These are phyloP conservation scores for Panaeolus papilionaceus DNA, from an alignment of 768 basidiomycete genomes.

Conservation along the genomic window DNA sequence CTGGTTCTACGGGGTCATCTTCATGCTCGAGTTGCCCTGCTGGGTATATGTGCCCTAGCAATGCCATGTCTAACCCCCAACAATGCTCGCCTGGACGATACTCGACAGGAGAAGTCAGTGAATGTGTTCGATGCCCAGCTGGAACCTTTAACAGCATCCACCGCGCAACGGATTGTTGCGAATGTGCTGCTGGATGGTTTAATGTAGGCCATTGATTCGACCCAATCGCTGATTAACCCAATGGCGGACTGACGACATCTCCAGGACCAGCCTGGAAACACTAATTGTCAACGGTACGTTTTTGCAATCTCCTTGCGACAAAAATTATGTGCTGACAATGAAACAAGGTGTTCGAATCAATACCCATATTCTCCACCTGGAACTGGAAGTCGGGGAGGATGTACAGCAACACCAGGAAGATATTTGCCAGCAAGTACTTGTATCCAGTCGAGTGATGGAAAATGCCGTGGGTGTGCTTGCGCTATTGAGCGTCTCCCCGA, in stretches of 20 bases:
- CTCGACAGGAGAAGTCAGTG: slow-evolving; percentile 27
- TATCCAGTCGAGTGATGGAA: slow-evolving; percentile 21
- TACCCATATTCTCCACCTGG: slow-evolving; percentile 34
- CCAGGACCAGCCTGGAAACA: slow-evolving; percentile 29
- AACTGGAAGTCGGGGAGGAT: slow-evolving; percentile 23
- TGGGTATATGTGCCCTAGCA: slow-evolving; percentile 31
- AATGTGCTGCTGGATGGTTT: slow-evolving; percentile 35
- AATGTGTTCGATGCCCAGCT: slow-evolving; percentile 30
- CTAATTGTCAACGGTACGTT: slow-evolving; percentile 31
- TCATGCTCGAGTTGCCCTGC: slow-evolving; percentile 25
- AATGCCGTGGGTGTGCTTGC: slow-evolving; percentile 28
- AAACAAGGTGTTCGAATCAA: slow-evolving; percentile 30
- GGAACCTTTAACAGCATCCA: slow-evolving; percentile 35
- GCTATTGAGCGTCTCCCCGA: background rate
- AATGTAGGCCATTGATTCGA: slow-evolving; percentile 25
- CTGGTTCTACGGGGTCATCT: slow-evolving; percentile 17
- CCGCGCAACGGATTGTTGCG: slow-evolving; percentile 33
- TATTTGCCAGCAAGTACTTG: slow-evolving; percentile 26
- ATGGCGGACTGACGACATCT: background rate
- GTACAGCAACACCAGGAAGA: slow-evolving; percentile 26
- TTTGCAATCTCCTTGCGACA: background rate
- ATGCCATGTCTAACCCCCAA: slow-evolving; percentile 27
- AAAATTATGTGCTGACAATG: background rate
- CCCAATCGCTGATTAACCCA: background rate
- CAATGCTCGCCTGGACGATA: slow-evolving; percentile 34